Percentiles rank a stretch among this genome's conserved stretches.
phyloP scores from a whole-genome alignment of 192 early-diverging fungal species.

The Chytriomyces sp. region DNA sequence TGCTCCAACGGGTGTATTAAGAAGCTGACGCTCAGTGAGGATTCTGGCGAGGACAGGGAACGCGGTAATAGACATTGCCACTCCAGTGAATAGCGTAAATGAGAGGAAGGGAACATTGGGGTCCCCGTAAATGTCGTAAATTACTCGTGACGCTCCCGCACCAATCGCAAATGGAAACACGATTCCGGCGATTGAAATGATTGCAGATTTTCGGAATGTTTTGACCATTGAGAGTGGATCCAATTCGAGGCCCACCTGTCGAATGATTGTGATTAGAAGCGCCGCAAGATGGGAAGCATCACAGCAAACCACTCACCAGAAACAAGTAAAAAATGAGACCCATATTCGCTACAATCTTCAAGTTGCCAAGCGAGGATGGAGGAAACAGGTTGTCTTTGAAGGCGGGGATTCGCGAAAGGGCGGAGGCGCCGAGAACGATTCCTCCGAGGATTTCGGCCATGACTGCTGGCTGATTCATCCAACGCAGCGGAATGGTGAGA shows the following conservation, averaged over 20 bases:
- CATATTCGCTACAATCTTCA: constrained; percentile 3
- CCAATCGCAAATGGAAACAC: constrained; percentile 75
- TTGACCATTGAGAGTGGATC: constrained; percentile 54
- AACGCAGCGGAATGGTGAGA: not conserved
- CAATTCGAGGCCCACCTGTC: constrained; percentile 75
- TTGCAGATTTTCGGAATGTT: constrained; percentile 20
- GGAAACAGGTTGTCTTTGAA: not conserved
- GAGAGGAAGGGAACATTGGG: constrained; percentile 56
- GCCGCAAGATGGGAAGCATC: not conserved
- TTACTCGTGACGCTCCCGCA: constrained; percentile 68
- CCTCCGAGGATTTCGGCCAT: not conserved
- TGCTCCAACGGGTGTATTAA: constrained; percentile 65
- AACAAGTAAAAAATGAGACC: not conserved
- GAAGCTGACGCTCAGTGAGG: constrained; percentile 78
- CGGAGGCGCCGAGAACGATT: not conserved
- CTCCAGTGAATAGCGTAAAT: constrained; percentile 79
- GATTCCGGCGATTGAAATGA: constrained; percentile 75
- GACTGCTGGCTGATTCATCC: not conserved
- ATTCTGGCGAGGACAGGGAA: constrained; percentile 89
- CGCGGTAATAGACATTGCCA: constrained; percentile 87
- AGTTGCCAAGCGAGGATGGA: not conserved
- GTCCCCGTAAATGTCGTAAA: constrained; percentile 54
- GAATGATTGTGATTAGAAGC: not conserved
- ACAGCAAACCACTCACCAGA: not conserved
- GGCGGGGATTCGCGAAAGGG: not conserved